These are phyloP conservation scores for Smallanthus sonchifolius DNA, from an alignment of 129 eudicot genomes.

Conservation along the genomic window DNA sequence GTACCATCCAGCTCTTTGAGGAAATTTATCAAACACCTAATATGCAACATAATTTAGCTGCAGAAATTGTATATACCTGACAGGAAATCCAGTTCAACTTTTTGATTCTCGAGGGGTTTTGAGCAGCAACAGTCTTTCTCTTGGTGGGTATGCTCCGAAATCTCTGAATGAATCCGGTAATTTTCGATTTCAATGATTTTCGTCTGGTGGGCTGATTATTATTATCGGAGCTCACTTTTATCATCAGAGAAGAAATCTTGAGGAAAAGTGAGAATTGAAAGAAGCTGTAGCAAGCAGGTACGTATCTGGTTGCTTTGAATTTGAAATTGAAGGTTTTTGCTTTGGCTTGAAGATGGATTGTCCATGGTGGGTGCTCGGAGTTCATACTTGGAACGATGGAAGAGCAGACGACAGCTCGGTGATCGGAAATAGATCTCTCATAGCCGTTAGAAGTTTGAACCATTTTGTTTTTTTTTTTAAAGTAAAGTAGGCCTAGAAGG, in stretches of 20 bases:
- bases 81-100: neutral
- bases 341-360: slow-evolving; percentile 27
- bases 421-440: neutral
- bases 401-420: neutral
- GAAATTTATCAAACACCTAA: slow-evolving; percentile 1
- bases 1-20: neutral
- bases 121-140: slow-evolving; percentile 14
- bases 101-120: neutral
- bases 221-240: slow-evolving; percentile 11
- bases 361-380: slow-evolving; percentile 21
- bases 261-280: slow-evolving; percentile 28
- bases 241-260: slow-evolving; percentile 18
- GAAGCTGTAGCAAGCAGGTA: slow-evolving; percentile 19
- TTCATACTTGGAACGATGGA: slow-evolving; percentile 18
- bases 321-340: slow-evolving; percentile 23
- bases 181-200: slow-evolving; percentile 11
- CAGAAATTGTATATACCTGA: slow-evolving; percentile 21
- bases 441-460: slow-evolving; percentile 30
- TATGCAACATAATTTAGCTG: slow-evolving; percentile 4
- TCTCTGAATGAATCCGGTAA: slow-evolving; percentile 6
- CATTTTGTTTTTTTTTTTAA: neutral
- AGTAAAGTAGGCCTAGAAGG: neutral
- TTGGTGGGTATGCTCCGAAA: slow-evolving; percentile 10
- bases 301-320: slow-evolving; percentile 19
- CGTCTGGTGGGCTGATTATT: slow-evolving; percentile 3